Conservation (phyloP, 176 grass and related monocot species). For the Cocos nucifera region DNA sequence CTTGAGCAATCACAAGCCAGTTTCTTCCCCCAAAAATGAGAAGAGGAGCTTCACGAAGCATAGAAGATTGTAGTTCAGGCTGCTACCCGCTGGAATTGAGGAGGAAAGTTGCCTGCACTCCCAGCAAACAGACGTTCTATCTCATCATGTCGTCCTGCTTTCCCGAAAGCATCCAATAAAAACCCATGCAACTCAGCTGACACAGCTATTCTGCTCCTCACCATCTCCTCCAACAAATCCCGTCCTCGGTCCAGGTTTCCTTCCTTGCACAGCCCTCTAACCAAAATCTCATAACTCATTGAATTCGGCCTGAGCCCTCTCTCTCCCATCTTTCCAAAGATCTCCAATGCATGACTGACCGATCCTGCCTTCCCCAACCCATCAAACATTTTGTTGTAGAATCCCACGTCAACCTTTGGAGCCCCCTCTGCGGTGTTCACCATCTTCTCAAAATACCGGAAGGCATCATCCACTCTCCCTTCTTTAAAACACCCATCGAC, state of each 20-base stretch:
- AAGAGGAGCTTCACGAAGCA: no score
- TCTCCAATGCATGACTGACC: conserved; percentile 1
- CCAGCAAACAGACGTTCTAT: not conserved
- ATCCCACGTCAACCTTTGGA: not conserved
- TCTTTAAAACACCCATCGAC: conserved; percentile 46
- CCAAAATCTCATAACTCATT: not conserved
- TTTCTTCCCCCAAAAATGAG: no score
- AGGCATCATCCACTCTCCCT: conserved; percentile 27
- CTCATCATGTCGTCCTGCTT: conserved; percentile 2
- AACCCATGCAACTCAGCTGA: conserved; percentile 1
- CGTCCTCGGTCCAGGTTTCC: conserved; percentile 1
- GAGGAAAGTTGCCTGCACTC: not conserved
- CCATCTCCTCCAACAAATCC: conserved; percentile 7
- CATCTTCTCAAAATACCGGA: conserved; percentile 33
- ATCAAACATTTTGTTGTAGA: conserved; percentile 8
- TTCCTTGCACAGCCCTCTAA: not conserved
- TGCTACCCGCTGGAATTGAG: not conserved
- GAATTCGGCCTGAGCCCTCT: not conserved
- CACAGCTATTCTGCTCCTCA: not conserved
- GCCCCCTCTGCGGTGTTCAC: not conserved
- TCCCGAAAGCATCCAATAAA: not conserved
- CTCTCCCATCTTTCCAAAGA: conserved; percentile 2
- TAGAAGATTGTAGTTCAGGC: not conserved
- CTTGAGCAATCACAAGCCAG: no score
- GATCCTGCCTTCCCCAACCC: conserved; percentile 3